Percentiles rank a stretch among this genome's conserved stretches.
These are phyloP conservation scores for Blastobotrys chiropterorum DNA, from an alignment of 805 yeast species.

Conservation along the genomic window DNA sequence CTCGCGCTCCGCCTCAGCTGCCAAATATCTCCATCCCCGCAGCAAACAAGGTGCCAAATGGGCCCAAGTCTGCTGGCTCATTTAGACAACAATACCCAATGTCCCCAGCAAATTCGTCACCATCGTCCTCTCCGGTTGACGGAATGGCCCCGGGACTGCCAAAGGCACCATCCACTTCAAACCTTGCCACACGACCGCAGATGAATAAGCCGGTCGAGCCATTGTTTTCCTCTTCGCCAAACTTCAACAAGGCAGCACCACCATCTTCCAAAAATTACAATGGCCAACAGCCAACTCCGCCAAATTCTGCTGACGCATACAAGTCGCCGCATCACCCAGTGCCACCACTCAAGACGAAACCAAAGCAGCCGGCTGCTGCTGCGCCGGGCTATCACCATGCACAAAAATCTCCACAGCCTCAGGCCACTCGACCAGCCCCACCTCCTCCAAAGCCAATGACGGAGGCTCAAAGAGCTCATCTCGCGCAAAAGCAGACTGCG, in stretches of 20 bases:
- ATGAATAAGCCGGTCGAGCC: conserved; percentile 9
- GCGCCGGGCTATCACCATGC: neutral
- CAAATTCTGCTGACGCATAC: neutral
- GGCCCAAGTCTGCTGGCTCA: neutral
- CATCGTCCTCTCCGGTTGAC: conserved; percentile 3
- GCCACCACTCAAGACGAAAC: conserved; percentile 2
- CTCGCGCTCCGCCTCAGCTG: conserved; percentile 4
- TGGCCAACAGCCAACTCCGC: neutral
- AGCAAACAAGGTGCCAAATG: neutral
- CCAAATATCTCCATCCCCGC: conserved; percentile 1
- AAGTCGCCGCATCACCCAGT: neutral
- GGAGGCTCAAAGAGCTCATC: conserved; percentile 5
- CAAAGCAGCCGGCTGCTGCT: conserved; percentile 2
- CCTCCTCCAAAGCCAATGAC: conserved; percentile 9
- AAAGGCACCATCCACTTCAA: conserved; percentile 1
- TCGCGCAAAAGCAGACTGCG: conserved; percentile 31
- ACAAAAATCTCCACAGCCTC: neutral
- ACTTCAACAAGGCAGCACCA: neutral
- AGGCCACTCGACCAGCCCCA: conserved; percentile 3
- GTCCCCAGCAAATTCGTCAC: neutral
- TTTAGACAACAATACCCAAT: neutral
- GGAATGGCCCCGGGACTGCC: conserved; percentile 1
- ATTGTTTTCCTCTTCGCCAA: conserved; percentile 2
- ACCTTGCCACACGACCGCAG: neutral
- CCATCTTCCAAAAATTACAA: neutral